Evolutionary conservation across 495 filamentous ascomycete species (phyloP).

Genomic region (Rusavskia elegans): DNA sequence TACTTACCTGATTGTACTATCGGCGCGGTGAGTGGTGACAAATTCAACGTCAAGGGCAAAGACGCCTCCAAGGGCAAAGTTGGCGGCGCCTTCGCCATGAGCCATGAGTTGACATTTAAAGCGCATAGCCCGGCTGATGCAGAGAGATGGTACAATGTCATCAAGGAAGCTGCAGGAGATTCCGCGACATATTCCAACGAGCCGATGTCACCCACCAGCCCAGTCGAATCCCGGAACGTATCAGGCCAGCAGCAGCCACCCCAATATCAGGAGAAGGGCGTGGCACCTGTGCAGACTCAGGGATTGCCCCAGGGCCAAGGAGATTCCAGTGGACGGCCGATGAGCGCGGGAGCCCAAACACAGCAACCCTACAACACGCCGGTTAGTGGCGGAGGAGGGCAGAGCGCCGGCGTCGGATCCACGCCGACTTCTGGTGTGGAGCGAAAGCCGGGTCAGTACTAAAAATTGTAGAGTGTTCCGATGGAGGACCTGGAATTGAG

Average conservation of each 20-base stretch:
- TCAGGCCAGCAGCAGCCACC: conserved; percentile 6
- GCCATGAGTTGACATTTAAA: conserved; percentile 50
- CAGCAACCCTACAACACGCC: conserved; percentile 2
- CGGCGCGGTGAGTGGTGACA: conserved; percentile 55
- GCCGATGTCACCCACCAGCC: conserved; percentile 15
- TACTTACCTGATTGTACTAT: conserved; percentile 85
- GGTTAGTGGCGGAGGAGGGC: neutral
- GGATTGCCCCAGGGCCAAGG: conserved; percentile 11
- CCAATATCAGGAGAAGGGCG: conserved; percentile 12
- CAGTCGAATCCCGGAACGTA: conserved; percentile 13
- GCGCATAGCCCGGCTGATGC: conserved; percentile 62
- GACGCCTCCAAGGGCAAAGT: conserved; percentile 50
- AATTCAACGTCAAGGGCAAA: conserved; percentile 93
- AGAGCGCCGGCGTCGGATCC: neutral
- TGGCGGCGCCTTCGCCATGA: conserved; percentile 42
- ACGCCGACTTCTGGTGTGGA: conserved; percentile 9
- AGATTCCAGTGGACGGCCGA: neutral
- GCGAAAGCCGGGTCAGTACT: conserved; percentile 13
- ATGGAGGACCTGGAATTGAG: neutral
- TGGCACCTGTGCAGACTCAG: conserved; percentile 20
- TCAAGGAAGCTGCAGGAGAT: conserved; percentile 29
- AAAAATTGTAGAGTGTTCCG: neutral
- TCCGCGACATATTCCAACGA: conserved; percentile 16
- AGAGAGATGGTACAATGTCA: conserved; percentile 65
- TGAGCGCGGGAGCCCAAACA: neutral